These are phyloP conservation scores for Moricandia arvensis DNA, from an alignment of 345 rosid species.

Conservation along the genomic window DNA sequence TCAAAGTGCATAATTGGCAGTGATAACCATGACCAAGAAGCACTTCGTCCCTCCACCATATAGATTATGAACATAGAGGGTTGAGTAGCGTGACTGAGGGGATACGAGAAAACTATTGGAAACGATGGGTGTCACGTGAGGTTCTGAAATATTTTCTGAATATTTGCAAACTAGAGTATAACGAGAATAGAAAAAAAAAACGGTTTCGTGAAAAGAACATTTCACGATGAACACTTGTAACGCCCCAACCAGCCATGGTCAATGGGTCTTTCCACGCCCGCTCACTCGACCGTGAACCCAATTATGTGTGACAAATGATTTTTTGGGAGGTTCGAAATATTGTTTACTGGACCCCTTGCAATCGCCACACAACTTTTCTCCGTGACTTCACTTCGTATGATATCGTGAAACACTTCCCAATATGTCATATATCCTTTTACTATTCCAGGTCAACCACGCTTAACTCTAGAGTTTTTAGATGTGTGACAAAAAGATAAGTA, in stretches of 20 bases:
- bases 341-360: neutral
- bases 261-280: too few relatives aligned
- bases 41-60: too few relatives aligned
- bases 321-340: neutral
- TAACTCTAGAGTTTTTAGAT: neutral
- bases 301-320: neutral
- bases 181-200: neutral
- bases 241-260: neutral
- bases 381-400: neutral
- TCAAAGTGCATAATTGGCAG: too few relatives aligned
- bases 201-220: neutral
- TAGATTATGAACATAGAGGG: neutral
- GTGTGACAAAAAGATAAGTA: neutral
- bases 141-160: neutral
- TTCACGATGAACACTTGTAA: neutral
- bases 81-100: too few relatives aligned
- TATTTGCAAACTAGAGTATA: neutral
- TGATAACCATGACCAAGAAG: too few relatives aligned
- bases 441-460: neutral
- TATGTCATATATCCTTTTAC: neutral
- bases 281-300: too few relatives aligned
- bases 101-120: too few relatives aligned
- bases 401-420: neutral
- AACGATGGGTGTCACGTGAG: too few relatives aligned
- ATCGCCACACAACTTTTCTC: neutral